Evolutionary conservation across 352 stramenopile genomes (phyloP), one percentile per base, ranked within the genome.

Genomic region (Phytophthora colocasiae): DNA sequence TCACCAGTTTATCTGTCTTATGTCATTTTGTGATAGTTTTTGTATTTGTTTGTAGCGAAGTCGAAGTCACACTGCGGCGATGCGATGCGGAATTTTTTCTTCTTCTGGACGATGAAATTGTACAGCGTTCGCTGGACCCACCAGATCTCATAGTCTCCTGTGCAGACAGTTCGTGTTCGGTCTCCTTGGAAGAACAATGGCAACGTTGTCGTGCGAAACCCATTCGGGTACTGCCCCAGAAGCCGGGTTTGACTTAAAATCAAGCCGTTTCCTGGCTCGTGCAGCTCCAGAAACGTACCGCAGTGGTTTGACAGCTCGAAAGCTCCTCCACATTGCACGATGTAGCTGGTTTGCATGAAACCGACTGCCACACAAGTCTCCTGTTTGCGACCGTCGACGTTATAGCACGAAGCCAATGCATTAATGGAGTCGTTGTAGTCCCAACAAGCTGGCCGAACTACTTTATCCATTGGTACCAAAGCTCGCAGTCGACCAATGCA

Each of bases 261-360:
- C n/a, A 63, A 31, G 52, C 92, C 63, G 57, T 78, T 87, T 17
- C 49, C 68, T 2, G 82, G 83, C 34, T 89, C 82, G 41, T 96
- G 89, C 2, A 96, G 50, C 66, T 96, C 89, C 27, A 96, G 68
- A 62, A 96, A 96, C 22, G 86, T 93, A 12, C 89, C 89, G 50
- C 89, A 96, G 57, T 95, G 81, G 61, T 90, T 81, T 47, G 89
- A 80, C 14, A 96, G 69, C 26, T 77, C 81, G 34, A 90, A 96
- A 1, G 57, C 29, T 1, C 87, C 83, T 41, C 74, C 82, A 54
- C 89, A 96, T 46, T 93, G 81, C 5, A 81, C 56, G 50, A 96
- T 93, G 67, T 88, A 91, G 15, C 73, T 87, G 10, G 79, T 96
- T 49, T 93, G 83, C 74, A 90, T 89, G 75, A 91, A 95, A 9